A percentile compares a stretch with the other conserved stretches of the same genome.
phyloP scores from a whole-genome alignment of 2,329 filamentous ascomycete species.

The Pleurostoma richardsiae region DNA sequence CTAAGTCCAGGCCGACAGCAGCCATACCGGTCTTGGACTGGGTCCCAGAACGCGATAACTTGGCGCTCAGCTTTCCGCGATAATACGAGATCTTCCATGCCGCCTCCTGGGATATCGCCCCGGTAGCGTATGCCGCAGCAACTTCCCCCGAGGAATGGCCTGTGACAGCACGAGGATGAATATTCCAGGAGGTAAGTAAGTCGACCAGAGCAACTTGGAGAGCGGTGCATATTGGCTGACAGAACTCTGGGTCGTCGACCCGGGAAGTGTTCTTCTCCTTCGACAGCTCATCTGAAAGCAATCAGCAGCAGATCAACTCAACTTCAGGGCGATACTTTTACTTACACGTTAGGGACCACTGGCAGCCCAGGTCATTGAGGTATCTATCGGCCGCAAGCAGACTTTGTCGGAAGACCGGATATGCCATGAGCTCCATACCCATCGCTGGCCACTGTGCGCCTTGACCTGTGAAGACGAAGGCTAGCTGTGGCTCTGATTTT shows the following conservation, averaged over 20 bases:
- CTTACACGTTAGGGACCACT: slow-evolving; percentile 6
- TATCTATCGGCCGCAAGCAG: slow-evolving; percentile 7
- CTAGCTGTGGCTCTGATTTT: slow-evolving; percentile 5
- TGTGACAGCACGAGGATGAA: slow-evolving; percentile 17
- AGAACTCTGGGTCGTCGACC: slow-evolving; percentile 11
- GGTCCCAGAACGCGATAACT: slow-evolving; percentile 8
- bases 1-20: slow-evolving; percentile 16
- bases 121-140: slow-evolving; percentile 21
- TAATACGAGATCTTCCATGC: slow-evolving; percentile 14
- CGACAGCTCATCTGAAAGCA: slow-evolving; percentile 1
- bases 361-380: slow-evolving; percentile 5
- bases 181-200: slow-evolving; percentile 15
- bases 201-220: slow-evolving; percentile 23
- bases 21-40: slow-evolving; percentile 15
- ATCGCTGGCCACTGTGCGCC: slow-evolving; percentile 15
- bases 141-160: slow-evolving; percentile 31
- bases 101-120: slow-evolving; percentile 10
- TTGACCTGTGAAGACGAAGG: slow-evolving; percentile 12
- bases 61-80: slow-evolving; percentile 18
- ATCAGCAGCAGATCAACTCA: neutral
- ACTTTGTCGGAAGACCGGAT: slow-evolving; percentile 6
- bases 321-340: neutral
- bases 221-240: slow-evolving; percentile 22
- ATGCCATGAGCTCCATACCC: slow-evolving; percentile 12
- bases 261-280: slow-evolving; percentile 2